phyloP scores from a whole-genome alignment of 2,329 filamentous ascomycete genomes.

The Neonectria punicea region DNA sequence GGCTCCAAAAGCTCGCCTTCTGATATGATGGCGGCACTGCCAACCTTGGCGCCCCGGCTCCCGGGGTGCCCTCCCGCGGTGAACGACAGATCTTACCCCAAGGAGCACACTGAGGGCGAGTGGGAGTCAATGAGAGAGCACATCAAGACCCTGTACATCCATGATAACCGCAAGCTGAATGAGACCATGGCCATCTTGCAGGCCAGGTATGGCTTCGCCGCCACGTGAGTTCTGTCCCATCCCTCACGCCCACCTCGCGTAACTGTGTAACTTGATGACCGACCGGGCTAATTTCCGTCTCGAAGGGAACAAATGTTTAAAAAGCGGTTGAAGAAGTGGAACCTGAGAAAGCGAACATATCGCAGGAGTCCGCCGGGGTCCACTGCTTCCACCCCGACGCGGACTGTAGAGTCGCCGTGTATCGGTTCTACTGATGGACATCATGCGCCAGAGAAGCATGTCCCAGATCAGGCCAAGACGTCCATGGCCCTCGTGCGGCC shows the following conservation, averaged over 20 bases:
- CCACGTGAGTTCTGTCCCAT: slow-evolving; percentile 46
- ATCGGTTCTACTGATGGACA: slow-evolving; percentile 29
- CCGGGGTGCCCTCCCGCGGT: slow-evolving; percentile 41
- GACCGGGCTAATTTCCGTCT: slow-evolving; percentile 5
- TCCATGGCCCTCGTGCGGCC: slow-evolving; percentile 37
- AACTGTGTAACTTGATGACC: background rate
- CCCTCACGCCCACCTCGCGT: background rate
- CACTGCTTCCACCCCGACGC: slow-evolving; percentile 35
- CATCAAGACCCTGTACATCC: slow-evolving; percentile 49
- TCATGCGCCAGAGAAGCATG: slow-evolving; percentile 22
- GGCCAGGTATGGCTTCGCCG: slow-evolving; percentile 48
- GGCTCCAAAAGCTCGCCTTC: slow-evolving; percentile 3
- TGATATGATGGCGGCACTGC: slow-evolving; percentile 43
- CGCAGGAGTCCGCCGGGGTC: slow-evolving; percentile 42
- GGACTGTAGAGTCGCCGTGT: slow-evolving; percentile 26
- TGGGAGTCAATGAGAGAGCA: slow-evolving; percentile 48
- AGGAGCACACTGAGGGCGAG: slow-evolving; percentile 50
- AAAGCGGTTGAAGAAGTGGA: slow-evolving; percentile 53
- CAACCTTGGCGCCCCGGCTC: slow-evolving; percentile 48
- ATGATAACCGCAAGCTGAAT: slow-evolving; percentile 49
- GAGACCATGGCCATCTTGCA: slow-evolving; percentile 51
- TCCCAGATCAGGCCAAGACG: slow-evolving; percentile 18
- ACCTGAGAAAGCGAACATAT: slow-evolving; percentile 50
- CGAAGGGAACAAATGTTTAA: slow-evolving; percentile 54
- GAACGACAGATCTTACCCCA: slow-evolving; percentile 43